phyloP scores from a whole-genome alignment of 108 stramenopile species.

The Cyclotella cryptica region DNA sequence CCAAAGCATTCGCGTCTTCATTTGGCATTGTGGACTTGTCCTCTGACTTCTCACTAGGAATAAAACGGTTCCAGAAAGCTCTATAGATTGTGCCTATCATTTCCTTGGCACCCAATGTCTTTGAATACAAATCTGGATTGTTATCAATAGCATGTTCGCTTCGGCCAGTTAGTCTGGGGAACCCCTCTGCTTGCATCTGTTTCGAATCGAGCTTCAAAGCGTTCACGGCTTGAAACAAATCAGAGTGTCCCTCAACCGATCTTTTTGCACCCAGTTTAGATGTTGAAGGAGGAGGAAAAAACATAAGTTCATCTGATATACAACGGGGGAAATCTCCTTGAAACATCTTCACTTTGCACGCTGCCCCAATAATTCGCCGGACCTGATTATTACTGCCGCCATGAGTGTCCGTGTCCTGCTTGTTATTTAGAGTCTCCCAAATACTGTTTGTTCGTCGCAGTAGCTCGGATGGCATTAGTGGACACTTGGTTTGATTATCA shows the following conservation, averaged over 20 bases:
- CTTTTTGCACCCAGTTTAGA: constrained; percentile 1
- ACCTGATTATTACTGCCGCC: constrained; percentile 22
- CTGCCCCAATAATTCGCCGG: constrained; percentile 39
- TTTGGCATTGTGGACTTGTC: not conserved
- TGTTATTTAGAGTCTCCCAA: not conserved
- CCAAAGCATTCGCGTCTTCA: not conserved
- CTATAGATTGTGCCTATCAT: constrained; percentile 6
- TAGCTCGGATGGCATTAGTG: constrained; percentile 37
- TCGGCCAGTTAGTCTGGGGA: constrained; percentile 15
- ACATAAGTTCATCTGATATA: constrained; percentile 49
- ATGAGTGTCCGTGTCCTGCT: not conserved
- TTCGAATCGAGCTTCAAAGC: constrained; percentile 31
- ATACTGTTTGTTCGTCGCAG: not conserved
- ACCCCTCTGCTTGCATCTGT: constrained; percentile 50
- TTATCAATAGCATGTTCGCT: not conserved
- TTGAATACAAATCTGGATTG: constrained; percentile 1
- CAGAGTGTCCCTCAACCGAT: not conserved
- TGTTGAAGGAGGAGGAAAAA: constrained; percentile 34
- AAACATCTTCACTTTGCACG: constrained; percentile 54
- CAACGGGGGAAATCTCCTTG: constrained; percentile 44
- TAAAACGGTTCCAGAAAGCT: constrained; percentile 2
- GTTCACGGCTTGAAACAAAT: constrained; percentile 31
- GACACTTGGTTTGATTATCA: constrained; percentile 9
- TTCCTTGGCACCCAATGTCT: constrained; percentile 1
- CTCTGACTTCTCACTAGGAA: not conserved